phyloP scores from a whole-genome alignment of 768 basidiomycete genomes.

The Dictyophora rubrovolvata region DNA sequence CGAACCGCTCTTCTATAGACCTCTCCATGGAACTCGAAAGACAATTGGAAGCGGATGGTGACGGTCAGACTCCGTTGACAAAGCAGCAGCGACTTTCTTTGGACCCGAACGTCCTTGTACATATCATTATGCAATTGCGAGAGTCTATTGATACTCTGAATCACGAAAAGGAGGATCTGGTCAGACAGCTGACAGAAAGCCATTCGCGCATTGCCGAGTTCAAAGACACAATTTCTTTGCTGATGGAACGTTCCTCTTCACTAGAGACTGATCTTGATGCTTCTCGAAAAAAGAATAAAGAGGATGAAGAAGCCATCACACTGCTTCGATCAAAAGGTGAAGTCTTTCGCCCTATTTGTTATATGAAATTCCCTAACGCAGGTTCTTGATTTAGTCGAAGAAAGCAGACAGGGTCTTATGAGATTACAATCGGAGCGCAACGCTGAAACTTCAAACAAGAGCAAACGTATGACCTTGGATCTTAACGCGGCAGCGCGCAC shows the following conservation, averaged over 20 bases:
- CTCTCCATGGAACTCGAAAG: slow-evolving; percentile 71
- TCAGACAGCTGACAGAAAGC: slow-evolving; percentile 38
- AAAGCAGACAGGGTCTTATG: slow-evolving; percentile 70
- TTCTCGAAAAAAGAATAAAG: slow-evolving; percentile 29
- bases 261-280: slow-evolving; percentile 17
- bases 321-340: slow-evolving; percentile 73
- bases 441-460: slow-evolving; percentile 26
- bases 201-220: slow-evolving; percentile 48
- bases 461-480: slow-evolving; percentile 40
- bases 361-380: slow-evolving; percentile 10
- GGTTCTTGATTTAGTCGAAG: slow-evolving; percentile 13
- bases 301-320: slow-evolving; percentile 68
- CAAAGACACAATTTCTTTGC: slow-evolving; percentile 50
- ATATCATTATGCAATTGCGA: slow-evolving; percentile 65
- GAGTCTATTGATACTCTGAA: slow-evolving; percentile 52
- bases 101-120: slow-evolving; percentile 66
- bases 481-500: slow-evolving; percentile 35
- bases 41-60: slow-evolving; percentile 38
- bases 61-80: slow-evolving; percentile 34
- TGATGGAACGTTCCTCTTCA: slow-evolving; percentile 35
- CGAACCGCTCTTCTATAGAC: slow-evolving; percentile 38
- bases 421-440: slow-evolving; percentile 71
- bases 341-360: slow-evolving; percentile 14
- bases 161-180: slow-evolving; percentile 62
- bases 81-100: slow-evolving; percentile 31